Percentiles rank a stretch among this genome's conserved stretches.
Conservation (phyloP, 208 protist species). For the Trypanosoma vivax region DNA sequence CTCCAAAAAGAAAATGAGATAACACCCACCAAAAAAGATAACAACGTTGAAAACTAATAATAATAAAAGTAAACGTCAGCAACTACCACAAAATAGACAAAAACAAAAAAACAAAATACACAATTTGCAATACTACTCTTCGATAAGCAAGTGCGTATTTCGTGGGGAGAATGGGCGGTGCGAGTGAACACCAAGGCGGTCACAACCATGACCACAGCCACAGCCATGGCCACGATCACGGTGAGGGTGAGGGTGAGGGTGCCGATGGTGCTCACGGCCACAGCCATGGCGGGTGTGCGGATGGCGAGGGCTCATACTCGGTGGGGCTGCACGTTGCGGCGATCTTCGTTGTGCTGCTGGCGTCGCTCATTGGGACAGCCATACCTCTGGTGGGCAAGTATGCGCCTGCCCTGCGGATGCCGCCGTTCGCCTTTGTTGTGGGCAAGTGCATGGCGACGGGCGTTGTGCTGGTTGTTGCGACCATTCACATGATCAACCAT, state of each 20-base stretch:
- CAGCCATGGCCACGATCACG: slow-evolving; percentile 3
- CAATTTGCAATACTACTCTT: too few relatives aligned
- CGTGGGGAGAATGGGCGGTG: too few relatives aligned
- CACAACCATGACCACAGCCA: slow-evolving; percentile 1
- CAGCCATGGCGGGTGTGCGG: slow-evolving; percentile 20
- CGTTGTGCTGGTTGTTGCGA: slow-evolving; percentile 44
- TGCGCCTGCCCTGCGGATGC: slow-evolving; percentile 19
- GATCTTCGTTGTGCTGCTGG: slow-evolving; percentile 51
- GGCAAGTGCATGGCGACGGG: slow-evolving; percentile 50
- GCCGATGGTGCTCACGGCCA: too few relatives aligned
- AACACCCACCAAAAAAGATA: neutral
- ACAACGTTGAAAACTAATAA: neutral
- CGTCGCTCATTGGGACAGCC: slow-evolving; percentile 32
- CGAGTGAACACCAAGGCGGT: too few relatives aligned
- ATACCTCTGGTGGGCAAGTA: slow-evolving; percentile 46
- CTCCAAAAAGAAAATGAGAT: neutral
- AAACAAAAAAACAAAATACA: neutral
- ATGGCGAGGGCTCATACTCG: slow-evolving; percentile 27
- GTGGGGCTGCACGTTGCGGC: slow-evolving; percentile 44
- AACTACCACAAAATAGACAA: neutral
- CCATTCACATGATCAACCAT: slow-evolving; percentile 59
- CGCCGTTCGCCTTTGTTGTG: slow-evolving; percentile 31
- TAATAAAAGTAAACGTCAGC: neutral
- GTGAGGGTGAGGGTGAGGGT: neutral
- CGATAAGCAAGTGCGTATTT: too few relatives aligned